phyloP scores from a whole-genome alignment of 257 asterid species.

The Paraleonurus japonicus region DNA sequence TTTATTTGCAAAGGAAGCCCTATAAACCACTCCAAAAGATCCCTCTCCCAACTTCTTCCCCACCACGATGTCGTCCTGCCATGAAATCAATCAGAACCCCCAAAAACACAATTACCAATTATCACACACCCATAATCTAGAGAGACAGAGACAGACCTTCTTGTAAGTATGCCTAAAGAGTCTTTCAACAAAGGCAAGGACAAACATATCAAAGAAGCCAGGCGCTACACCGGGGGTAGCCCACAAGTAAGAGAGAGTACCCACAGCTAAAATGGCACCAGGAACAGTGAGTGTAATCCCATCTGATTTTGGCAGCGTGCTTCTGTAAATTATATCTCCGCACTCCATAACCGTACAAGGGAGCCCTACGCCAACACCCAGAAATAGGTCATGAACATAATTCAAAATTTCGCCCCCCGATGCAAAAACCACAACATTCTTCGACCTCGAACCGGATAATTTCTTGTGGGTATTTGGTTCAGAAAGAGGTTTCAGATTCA shows the following conservation, averaged over 20 bases:
- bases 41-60: slow-evolving; percentile 98
- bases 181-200: slow-evolving; percentile 85
- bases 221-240: slow-evolving; percentile 99
- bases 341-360: slow-evolving; percentile 98
- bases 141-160: slow-evolving; percentile 46
- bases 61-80: slow-evolving; percentile 86
- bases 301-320: slow-evolving; percentile 80
- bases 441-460: slow-evolving; percentile 31
- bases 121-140: not conserved
- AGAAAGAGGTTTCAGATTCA: slow-evolving; percentile 36
- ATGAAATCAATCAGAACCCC: slow-evolving; percentile 21
- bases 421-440: slow-evolving; percentile 40
- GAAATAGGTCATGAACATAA: slow-evolving; percentile 54
- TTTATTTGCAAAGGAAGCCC: slow-evolving; percentile 64
- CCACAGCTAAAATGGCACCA: slow-evolving; percentile 78
- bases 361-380: slow-evolving; percentile 97
- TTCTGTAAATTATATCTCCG: slow-evolving; percentile 91
- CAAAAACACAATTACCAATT: slow-evolving; percentile 5
- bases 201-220: slow-evolving; percentile 96
- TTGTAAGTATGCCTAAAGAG: slow-evolving; percentile 67
- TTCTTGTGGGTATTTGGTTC: slow-evolving; percentile 33
- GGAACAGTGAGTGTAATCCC: slow-evolving; percentile 75
- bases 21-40: slow-evolving; percentile 81
- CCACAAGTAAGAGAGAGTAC: slow-evolving; percentile 91
- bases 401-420: slow-evolving; percentile 47